A percentile compares a stretch with the other conserved stretches of the same genome.
phyloP scores from a whole-genome alignment of 2,329 filamentous ascomycete species.

The Scortechinia acanthostroma region DNA sequence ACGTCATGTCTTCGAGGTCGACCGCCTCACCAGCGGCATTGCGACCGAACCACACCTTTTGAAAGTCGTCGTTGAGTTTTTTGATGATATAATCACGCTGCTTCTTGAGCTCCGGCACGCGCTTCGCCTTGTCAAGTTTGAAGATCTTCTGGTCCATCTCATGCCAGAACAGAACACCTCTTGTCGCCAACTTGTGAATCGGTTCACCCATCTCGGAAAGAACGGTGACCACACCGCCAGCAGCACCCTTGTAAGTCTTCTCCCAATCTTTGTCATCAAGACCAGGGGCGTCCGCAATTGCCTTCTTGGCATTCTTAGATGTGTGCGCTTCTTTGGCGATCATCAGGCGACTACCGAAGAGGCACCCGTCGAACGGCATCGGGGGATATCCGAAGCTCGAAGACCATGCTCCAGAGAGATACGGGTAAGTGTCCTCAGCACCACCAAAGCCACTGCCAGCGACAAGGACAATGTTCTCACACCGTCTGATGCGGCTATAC shows the following conservation, averaged over 20 bases:
- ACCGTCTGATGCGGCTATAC: conserved; percentile 32
- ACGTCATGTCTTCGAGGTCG: conserved; percentile 37
- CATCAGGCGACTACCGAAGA: conserved; percentile 37
- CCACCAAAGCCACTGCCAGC: conserved; percentile 37
- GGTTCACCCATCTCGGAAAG: conserved; percentile 25
- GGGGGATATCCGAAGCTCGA: conserved; percentile 27
- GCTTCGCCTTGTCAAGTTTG: conserved; percentile 18
- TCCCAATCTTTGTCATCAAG: conserved; percentile 33
- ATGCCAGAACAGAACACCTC: conserved; percentile 23
- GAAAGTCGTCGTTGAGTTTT: conserved; percentile 35
- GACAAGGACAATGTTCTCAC: conserved; percentile 33
- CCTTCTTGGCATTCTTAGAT: conserved; percentile 28
- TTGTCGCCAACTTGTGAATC: conserved; percentile 27
- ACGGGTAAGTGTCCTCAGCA: conserved; percentile 34
- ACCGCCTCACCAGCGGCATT: conserved; percentile 29
- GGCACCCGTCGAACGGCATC: conserved; percentile 36
- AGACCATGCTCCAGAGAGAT: conserved; percentile 34
- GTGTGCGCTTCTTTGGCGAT: conserved; percentile 34
- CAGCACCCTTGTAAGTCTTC: conserved; percentile 27
- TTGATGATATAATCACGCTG: conserved; percentile 32
- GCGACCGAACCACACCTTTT: conserved; percentile 36
- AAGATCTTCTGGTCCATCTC: conserved; percentile 24
- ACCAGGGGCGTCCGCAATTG: conserved; percentile 30
- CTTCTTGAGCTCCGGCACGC: conserved; percentile 27
- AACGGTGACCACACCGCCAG: conserved; percentile 17